Evolutionary conservation across 257 asterid genomes (phyloP), one percentile per base, ranked within the genome.

Genomic region (Solanum infundibuliforme): DNA sequence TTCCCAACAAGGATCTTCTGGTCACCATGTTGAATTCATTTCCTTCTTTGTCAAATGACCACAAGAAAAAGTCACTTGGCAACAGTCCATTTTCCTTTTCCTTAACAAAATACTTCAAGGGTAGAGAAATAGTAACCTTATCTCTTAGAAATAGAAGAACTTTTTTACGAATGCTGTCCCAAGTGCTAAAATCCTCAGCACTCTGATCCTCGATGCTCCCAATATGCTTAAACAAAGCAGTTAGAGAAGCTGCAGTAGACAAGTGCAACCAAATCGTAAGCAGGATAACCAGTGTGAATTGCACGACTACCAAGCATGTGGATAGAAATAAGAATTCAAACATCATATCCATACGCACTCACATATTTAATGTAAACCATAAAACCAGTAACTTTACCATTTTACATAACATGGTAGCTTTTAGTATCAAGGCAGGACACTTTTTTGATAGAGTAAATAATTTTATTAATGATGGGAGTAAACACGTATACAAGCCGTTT

Each of bases 111-210:
- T 82, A 48, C 20, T 82, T 48, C 66, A 48, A 82, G 69, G 23
- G 85, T 31, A 82, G 31, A 82, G 69, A 32, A 65, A 74, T 16
- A 41, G 34, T 29, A 39, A 94, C 98, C 98, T 94, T 97, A 89
- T 97, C 99, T 86, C 95, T 92, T 77, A 97, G 88, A 92, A 95
- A 97, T 91, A 94, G 88, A 58, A 97, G 92, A 91, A 95, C 98
- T 90, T 95, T 97, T 90, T 97, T 98, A 27, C 99, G 98, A 48
- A 94, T 89, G 88, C 93, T 91, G 91, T 97, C 99, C 94, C 98
- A 94, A 77, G 95, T 90, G 90, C 93, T 90, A 87, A 91, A 89
- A 86, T 96, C 98, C 77, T 95, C 99, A 3, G 94, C 90, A 90
- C 89, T 93, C 86, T 95, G 93, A 72, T 96, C 99, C 84, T 95